Base-by-base conservation (phyloP, 176 grass and related monocot species). In the Lolium multiflorum region DNA sequence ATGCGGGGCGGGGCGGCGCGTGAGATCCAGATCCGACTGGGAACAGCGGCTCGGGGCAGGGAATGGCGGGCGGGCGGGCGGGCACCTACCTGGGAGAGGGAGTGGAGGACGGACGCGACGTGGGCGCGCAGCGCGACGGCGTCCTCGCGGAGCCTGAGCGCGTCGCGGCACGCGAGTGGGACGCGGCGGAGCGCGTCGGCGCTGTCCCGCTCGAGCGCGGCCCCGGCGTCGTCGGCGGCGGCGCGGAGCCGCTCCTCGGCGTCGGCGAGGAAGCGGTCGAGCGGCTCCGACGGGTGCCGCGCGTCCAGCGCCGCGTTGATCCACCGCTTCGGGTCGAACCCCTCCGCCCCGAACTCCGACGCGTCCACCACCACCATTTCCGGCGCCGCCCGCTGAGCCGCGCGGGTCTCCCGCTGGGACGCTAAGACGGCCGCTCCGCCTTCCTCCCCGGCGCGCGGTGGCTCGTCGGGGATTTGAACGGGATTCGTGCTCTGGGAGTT, bases 291-390 rank as follows among this genome's bases (percentile, higher is more conserved):
- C 59, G 92, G 90, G 83, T 96, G 87, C 58, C 94, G 86, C 75
- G 81, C 87, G 25, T 93, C 94, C 80, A 94, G 86, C 69, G 92
- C 94, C 71, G 90, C 94, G 84, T 99, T 99, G 94, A 96, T 99
- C 97, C 97, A 99, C 81, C 90, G 92, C 87, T 99, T 99, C 71
- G 88, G 90, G 80, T 99, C 90, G 82, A 99, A 99, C 7, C 84
- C 89, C 72, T 96, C 94, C 82, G 91, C 88, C 38, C 91, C 92
- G 84, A 99, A 96, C 89, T 96, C 97, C 76, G 83, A 73, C 44
- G 90, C 70, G 74, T 96, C 97, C 72, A 99, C 87, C 89, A 94
- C 94, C 87, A 96, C 94, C 97, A 96, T 96, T 87, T 31, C 28
- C 51, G 31, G 3, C 55, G 31, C 65, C 13, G 14, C 17, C 22